A percentile compares a stretch with the other conserved stretches of the same genome.
Evolutionary conservation across 768 basidiomycete species (phyloP).

Genomic region (Inosperma sp.): DNA sequence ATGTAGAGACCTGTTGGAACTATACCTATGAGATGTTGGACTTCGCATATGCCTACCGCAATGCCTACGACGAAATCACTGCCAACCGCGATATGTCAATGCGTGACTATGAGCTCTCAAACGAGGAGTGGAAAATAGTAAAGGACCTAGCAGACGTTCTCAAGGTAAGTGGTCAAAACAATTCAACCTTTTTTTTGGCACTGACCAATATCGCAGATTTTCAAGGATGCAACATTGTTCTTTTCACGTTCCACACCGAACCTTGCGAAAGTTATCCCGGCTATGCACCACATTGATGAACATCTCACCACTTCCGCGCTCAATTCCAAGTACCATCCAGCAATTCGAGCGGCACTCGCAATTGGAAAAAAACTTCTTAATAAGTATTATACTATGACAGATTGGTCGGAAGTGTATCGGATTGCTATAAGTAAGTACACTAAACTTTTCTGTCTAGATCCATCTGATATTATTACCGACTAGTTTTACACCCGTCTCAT

Average conservation of each 20-base stretch:
- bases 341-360: slow-evolving; percentile 16
- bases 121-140: slow-evolving; percentile 31
- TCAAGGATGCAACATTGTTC: slow-evolving; percentile 31
- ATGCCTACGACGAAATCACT: slow-evolving; percentile 25
- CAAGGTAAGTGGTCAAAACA: slow-evolving; percentile 22
- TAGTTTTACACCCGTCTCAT: background rate
- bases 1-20: slow-evolving; percentile 39
- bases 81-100: slow-evolving; percentile 17
- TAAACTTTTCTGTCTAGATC: background rate
- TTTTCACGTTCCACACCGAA: slow-evolving; percentile 27
- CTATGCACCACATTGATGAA: slow-evolving; percentile 25
- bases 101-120: slow-evolving; percentile 21
- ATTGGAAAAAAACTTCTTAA: slow-evolving; percentile 29
- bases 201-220: slow-evolving; percentile 21
- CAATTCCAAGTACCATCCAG: background rate
- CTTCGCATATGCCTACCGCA: slow-evolving; percentile 26
- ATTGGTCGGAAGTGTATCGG: slow-evolving; percentile 26
- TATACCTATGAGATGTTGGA: slow-evolving; percentile 36
- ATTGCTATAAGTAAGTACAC: slow-evolving; percentile 30
- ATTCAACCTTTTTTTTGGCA: background rate
- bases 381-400: slow-evolving; percentile 28
- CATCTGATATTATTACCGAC: background rate
- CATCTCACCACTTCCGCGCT: background rate
- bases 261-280: too few species aligned
- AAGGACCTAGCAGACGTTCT: slow-evolving; percentile 28